A percentile compares a stretch with the other conserved stretches of the same genome.
Conservation (phyloP, 2,329 filamentous ascomycete genomes). For the Monilinia polystroma region DNA sequence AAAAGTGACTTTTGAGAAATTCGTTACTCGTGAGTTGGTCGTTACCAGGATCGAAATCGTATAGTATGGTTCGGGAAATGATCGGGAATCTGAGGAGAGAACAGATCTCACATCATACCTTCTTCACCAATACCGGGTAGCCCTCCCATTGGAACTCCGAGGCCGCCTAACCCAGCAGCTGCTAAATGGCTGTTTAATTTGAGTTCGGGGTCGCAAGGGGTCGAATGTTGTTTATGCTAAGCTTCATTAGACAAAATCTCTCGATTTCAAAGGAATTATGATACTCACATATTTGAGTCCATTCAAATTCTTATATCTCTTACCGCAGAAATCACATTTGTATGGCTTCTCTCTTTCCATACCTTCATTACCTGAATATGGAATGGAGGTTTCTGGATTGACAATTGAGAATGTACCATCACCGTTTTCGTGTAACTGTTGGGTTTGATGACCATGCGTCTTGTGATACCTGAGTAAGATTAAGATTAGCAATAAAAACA, state of each 20-base stretch:
- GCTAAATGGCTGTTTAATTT: conserved; percentile 46
- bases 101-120: conserved; percentile 43
- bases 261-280: not conserved
- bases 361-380: conserved; percentile 93
- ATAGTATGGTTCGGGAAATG: conserved; percentile 11
- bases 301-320: conserved; percentile 98
- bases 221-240: conserved; percentile 76
- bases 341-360: conserved; percentile 99
- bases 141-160: conserved; percentile 43
- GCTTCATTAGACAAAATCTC: conserved; percentile 40
- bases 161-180: conserved; percentile 36
- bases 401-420: conserved; percentile 98
- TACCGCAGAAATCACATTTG: conserved; percentile 93
- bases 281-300: conserved; percentile 84
- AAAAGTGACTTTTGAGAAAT: conserved; percentile 11
- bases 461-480: conserved; percentile 59
- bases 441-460: conserved; percentile 90
- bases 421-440: conserved; percentile 93
- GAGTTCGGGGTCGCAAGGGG: conserved; percentile 84
- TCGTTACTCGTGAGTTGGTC: conserved; percentile 13
- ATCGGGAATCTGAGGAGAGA: conserved; percentile 7
- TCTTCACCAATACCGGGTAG: conserved; percentile 57
- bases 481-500: conserved; percentile 29
- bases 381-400: conserved; percentile 89
- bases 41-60: conserved; percentile 24